Conservation (phyloP, 495 filamentous ascomycete genomes). For the Chlorociboria aeruginascens region DNA sequence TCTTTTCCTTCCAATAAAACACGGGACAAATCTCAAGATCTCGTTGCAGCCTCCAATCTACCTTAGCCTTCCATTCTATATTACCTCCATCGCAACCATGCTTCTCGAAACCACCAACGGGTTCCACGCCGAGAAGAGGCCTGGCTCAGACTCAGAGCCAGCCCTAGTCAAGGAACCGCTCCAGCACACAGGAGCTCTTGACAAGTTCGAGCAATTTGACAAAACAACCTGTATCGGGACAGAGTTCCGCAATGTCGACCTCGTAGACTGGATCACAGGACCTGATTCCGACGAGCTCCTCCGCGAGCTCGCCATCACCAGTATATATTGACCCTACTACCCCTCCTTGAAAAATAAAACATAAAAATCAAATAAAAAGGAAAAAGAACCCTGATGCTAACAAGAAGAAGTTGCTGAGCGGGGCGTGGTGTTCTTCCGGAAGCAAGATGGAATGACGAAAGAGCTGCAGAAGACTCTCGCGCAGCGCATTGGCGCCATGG, state of each 20-base stretch:
- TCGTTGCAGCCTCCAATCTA: no score
- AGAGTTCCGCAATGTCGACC: constrained; percentile 48
- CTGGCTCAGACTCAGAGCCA: no score
- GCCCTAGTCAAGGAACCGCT: constrained; percentile 5
- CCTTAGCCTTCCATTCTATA: no score
- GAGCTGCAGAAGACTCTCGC: constrained; percentile 60
- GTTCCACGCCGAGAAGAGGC: no score
- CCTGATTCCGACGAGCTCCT: constrained; percentile 56
- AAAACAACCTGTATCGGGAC: constrained; percentile 56
- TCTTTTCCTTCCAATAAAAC: no score
- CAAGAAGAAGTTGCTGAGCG: constrained; percentile 53
- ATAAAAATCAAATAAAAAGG: no score
- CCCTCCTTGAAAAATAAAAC: no score
- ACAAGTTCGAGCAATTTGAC: constrained; percentile 48
- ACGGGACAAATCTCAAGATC: no score
- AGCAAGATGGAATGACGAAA: constrained; percentile 52
- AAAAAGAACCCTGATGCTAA: no score
- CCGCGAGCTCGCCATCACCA: constrained; percentile 52
- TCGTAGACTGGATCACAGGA: constrained; percentile 47
- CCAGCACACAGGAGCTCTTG: constrained; percentile 32
- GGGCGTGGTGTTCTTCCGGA: constrained; percentile 73
- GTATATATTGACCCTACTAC: constrained; percentile 26
- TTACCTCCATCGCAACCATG: no score
- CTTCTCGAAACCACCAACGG: no score
- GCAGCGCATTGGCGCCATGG: constrained; percentile 49